Evolutionary conservation across 352 stramenopile species (phyloP), one percentile per base, ranked within the genome.

Genomic region (Phytophthora vignae): DNA sequence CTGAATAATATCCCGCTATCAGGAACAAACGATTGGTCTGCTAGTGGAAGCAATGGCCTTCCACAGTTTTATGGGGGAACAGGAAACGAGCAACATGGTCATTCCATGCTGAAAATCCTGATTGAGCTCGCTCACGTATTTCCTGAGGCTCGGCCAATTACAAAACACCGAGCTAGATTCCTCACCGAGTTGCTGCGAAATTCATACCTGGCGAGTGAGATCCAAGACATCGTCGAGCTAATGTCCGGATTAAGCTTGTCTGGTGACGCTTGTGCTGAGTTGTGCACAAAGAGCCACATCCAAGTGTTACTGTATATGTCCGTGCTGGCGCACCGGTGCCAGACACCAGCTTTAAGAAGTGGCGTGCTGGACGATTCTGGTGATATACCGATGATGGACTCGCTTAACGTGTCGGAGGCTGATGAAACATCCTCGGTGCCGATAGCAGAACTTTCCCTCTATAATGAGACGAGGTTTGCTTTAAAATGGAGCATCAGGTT

Each of bases 331-430:
- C 89, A 96, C 46, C 82, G 84, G 44, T 54, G 46, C 19, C 57
- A 69, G 19, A 63, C 56, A 21, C 48, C 19, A 56, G 25, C 52
- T 29, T 10, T 69, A 42, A 44, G 33, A 33, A 75, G 64, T 46
- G 72, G 62, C 8, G 36, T 49, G 17, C 61, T 33, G 29, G 76
- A 40, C 19, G 64, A 78, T 66, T 68, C 83, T 17, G 77, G 82
- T 27, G 85, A 90, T 19, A 90, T 93, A 53, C 88, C 88, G 5
- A 76, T 95, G 6, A 92, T 95, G 71, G 85, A 88, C 22, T 77
- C 90, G n/a, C 68, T 87, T 8, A 61, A 58, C 0, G 71, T 78
- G 25, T 85, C 82, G 1, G 83, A 88, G n/a, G 50, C 44, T 17
- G 68, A 69, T 6, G 82, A 77, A 27, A 76, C 68, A 2, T 92